Evolutionary conservation across 305 asterid genomes (phyloP), one percentile per base, ranked within the genome.

Genomic region (Solanum hybrid): DNA sequence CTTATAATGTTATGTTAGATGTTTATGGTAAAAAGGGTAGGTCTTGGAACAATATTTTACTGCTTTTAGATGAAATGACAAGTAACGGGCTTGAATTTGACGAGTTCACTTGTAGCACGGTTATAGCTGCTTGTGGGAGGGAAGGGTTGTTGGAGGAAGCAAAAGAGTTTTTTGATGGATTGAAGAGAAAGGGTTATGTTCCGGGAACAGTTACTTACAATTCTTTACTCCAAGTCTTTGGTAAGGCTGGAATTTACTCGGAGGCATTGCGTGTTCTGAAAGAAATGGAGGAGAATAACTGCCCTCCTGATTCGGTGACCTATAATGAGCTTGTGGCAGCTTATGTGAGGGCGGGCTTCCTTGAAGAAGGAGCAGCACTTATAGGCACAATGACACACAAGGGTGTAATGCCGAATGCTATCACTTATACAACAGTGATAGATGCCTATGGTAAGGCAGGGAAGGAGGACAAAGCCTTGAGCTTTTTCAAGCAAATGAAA

Each of bases 71-170:
- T 87, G 99, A 96, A 93, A 96, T 97, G 94, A 96, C 88, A 91
- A 92, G 93, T 68, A 85, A 90, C 29, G 96, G 98, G 89, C 98
- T 95, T 61, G 93, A 94, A 80, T 96, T 96, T 45, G 99, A 97
- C 76, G 99, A 97, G 89, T 97, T 97, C 90, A 97, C 99, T 88
- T 96, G 98, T 91, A 97, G 99, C 93, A 97, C 98, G 24, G 99
- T 97, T 89, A 93, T 97, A 88, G 92, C 99, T 32, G 99, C 99
- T 1, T 97, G 98, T 93, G 99, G 98, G 77, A 94, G 99, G 91
- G 97, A 96, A 85, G 99, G 99, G 61, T 88, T 96, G 93, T 89
- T 96, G 92, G 95, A 94, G 79, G 99, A 97, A 92, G 99, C 99
- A 6, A 96, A 96, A 92, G 92, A 89, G 73, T 97, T 97, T 93